Base-by-base conservation (phyloP, 2,329 filamentous ascomycete species). In the Juglanconis juglandina region DNA sequence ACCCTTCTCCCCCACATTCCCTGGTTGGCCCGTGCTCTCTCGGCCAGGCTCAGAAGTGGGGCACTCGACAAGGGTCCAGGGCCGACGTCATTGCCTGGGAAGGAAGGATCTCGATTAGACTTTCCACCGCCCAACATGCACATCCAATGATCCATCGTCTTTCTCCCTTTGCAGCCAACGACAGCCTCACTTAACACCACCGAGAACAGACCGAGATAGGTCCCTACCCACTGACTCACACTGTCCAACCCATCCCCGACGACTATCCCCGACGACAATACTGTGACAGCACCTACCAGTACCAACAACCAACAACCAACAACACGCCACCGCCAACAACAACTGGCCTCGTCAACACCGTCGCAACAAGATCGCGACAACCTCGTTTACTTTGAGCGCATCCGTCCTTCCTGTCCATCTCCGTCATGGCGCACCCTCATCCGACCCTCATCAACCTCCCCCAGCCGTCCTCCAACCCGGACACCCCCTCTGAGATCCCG, bases 401-500 rank as follows among this genome's bases (percentile, higher is more conserved):
- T 7, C 13, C 32, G 8, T 49, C 13, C 9, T 13, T 4, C 24
- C 32, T 7, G 8, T 17, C 37, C 14, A 47, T 44, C 13, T 14
- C 30, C 53, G 69, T 49, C 54, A 71, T 70, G 68, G 68, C 67
- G 56, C 70, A 73, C 62, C 65, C 72, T 56, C 75, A 76, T 66
- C 88, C 88, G 30, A 93, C 89, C 62, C 77, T 94, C 64, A 93
- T 94, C 80, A 92, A 93, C 72, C 83, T 96, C 62, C 92, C 92
- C 49, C 90, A 91, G 63, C 88, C 91, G 60, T 86, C 88, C 24
- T 93, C 91, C 41, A 90, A 91, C 64, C 88, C 91, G 58, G 89
- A 91, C 65, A 96, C 92, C 30, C 93, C 92, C 37, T 93, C 89
- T 57, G 93, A 97, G 69, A 88, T 91, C 77, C 93, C 93, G 91